Conservation (phyloP, 495 filamentous ascomycete species). For the Penicillium canariense region DNA sequence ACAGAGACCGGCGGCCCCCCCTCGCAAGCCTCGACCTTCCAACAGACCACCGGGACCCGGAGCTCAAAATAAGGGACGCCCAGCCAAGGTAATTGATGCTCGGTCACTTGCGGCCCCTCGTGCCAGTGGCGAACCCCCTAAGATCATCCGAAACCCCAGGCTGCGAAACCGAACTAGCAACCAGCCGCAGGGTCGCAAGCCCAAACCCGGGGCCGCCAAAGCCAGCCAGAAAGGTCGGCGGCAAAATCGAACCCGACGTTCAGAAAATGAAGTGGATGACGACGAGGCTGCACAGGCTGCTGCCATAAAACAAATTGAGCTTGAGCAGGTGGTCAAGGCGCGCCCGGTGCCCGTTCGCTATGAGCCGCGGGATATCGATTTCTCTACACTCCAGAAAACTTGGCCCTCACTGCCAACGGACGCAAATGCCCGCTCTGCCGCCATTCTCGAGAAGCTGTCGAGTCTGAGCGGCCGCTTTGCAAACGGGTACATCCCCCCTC, state of each 20-base stretch:
- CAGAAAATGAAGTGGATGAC: constrained; percentile 19
- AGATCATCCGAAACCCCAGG: constrained; percentile 35
- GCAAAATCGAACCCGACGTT: neutral
- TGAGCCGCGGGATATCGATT: constrained; percentile 29
- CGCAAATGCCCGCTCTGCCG: constrained; percentile 26
- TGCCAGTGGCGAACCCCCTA: constrained; percentile 27
- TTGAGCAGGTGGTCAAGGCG: constrained; percentile 30
- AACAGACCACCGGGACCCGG: constrained; percentile 23
- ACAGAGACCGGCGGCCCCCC: constrained; percentile 3
- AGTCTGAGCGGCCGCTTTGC: constrained; percentile 35
- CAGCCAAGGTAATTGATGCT: constrained; percentile 40
- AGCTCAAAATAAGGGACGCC: constrained; percentile 22
- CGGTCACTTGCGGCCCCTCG: constrained; percentile 38
- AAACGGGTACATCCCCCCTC: constrained; percentile 39
- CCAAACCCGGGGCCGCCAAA: constrained; percentile 11
- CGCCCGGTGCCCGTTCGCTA: constrained; percentile 37
- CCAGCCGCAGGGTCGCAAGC: constrained; percentile 20
- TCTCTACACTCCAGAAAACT: constrained; percentile 34
- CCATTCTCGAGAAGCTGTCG: constrained; percentile 39
- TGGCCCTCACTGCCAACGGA: constrained; percentile 45
- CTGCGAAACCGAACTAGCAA: constrained; percentile 21
- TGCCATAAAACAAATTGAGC: constrained; percentile 33
- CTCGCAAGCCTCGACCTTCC: constrained; percentile 17
- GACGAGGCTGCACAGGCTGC: constrained; percentile 21
- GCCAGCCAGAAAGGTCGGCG: constrained; percentile 11